Percentiles rank a stretch among this genome's conserved stretches.
Conservation (phyloP, 148 eudicot genomes). For the Chenopodium quinoa region DNA sequence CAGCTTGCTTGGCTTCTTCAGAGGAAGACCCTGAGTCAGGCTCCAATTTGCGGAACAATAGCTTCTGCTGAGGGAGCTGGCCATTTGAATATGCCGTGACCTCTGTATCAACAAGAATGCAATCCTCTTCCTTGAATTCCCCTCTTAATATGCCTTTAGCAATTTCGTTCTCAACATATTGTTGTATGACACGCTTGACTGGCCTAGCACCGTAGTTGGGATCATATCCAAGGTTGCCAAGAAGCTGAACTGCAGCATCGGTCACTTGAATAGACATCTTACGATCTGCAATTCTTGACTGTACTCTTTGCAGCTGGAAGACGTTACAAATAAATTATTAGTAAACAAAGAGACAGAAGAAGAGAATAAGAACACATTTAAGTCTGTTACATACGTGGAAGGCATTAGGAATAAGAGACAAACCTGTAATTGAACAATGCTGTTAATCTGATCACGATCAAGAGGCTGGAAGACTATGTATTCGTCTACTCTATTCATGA, state of each 20-base stretch:
- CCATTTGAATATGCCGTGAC: conserved; percentile 71
- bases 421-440: conserved; percentile 87
- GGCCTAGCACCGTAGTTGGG: conserved; percentile 98
- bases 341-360: background rate
- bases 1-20: conserved; percentile 41
- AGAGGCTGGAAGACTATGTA: conserved; percentile 97
- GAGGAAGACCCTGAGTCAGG: conserved; percentile 36
- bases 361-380: background rate
- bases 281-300: conserved; percentile 77
- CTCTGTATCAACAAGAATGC: conserved; percentile 67
- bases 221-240: conserved; percentile 89
- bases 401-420: background rate
- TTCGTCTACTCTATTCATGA: conserved; percentile 94
- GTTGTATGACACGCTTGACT: conserved; percentile 91
- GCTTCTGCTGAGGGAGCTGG: conserved; percentile 80
- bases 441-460: conserved; percentile 69
- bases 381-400: background rate
- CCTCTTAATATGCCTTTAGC: conserved; percentile 94
- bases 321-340: background rate
- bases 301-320: conserved; percentile 73
- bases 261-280: conserved; percentile 74
- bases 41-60: conserved; percentile 50
- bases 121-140: conserved; percentile 84
- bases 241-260: conserved; percentile 73
- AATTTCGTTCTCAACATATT: conserved; percentile 82